These are phyloP conservation scores for Cicer pinnatifidum DNA, from an alignment of 306 rosid species.

Conservation along the genomic window DNA sequence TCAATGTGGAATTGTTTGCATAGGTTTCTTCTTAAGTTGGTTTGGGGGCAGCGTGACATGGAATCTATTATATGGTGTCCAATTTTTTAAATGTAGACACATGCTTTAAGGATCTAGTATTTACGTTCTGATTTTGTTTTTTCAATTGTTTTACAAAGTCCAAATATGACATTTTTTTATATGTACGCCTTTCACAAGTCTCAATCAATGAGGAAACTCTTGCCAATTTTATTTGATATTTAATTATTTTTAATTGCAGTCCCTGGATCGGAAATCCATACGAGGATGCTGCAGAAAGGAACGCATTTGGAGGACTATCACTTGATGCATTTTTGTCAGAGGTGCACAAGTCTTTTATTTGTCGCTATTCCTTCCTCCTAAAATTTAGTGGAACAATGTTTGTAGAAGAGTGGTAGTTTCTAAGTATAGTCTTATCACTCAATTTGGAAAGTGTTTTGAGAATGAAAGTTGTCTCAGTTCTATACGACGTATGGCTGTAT, in stretches of 20 bases:
- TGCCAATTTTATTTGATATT: constrained; percentile 30
- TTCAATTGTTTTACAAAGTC: constrained; percentile 27
- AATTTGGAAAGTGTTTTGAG: constrained; percentile 12
- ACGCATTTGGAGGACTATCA: constrained; percentile 82
- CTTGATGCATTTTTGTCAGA: constrained; percentile 84
- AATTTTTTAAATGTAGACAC: constrained; percentile 9
- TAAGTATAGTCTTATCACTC: constrained; percentile 22
- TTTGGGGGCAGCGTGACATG: not conserved
- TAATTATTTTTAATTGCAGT: constrained; percentile 58
- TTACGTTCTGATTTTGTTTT: not conserved
- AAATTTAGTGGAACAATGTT: constrained; percentile 14
- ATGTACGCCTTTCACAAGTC: constrained; percentile 33
- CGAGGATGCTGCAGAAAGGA: constrained; percentile 76
- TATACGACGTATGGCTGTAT: not conserved
- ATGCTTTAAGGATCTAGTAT: constrained; percentile 6
- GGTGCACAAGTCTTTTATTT: constrained; percentile 39
- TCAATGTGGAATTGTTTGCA: constrained; percentile 21
- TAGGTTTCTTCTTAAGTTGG: constrained; percentile 26
- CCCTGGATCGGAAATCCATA: constrained; percentile 79
- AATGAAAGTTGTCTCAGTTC: constrained; percentile 13
- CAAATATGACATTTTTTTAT: constrained; percentile 35
- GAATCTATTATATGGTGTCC: constrained; percentile 12
- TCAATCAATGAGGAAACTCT: constrained; percentile 7
- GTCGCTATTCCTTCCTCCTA: constrained; percentile 17
- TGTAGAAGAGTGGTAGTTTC: constrained; percentile 14